Conservation (phyloP, 345 rosid genomes). For the Populus simonii region DNA sequence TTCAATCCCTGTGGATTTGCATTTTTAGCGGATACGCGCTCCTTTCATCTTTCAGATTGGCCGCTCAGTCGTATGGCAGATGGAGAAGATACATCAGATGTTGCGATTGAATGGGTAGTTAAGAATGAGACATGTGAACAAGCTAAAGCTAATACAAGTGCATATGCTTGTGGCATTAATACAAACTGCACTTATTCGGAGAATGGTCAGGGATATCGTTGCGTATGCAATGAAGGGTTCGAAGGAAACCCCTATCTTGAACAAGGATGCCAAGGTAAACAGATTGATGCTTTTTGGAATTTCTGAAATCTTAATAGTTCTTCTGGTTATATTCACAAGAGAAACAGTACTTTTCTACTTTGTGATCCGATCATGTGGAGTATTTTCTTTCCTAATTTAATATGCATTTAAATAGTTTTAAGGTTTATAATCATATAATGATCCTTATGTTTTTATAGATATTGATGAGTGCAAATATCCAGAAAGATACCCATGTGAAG, state of each 20-base stretch:
- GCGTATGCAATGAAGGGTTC: constrained; percentile 14
- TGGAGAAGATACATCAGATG: neutral
- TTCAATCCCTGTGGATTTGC: constrained; percentile 23
- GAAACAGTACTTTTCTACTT: neutral
- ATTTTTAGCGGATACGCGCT: constrained; percentile 11
- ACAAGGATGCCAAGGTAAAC: constrained; percentile 16
- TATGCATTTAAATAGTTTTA: neutral
- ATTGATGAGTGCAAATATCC: constrained; percentile 17
- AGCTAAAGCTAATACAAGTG: neutral
- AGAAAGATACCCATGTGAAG: constrained; percentile 6
- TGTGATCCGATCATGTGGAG: too few species aligned
- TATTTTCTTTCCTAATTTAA: neutral
- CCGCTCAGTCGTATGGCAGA: neutral
- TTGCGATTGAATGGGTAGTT: constrained; percentile 22
- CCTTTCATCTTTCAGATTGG: neutral
- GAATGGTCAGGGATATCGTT: constrained; percentile 14
- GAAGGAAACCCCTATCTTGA: constrained; percentile 22
- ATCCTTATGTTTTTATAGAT: neutral
- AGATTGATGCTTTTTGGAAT: too few species aligned
- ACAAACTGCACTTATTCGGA: constrained; percentile 4
- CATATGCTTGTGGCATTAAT: constrained; percentile 13
- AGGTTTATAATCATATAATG: too few species aligned
- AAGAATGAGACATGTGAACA: neutral
- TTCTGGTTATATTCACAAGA: neutral
- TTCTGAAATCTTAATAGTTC: neutral